phyloP scores from a whole-genome alignment of 2,329 filamentous ascomycete genomes.

The Aureobasidium namibiae region DNA sequence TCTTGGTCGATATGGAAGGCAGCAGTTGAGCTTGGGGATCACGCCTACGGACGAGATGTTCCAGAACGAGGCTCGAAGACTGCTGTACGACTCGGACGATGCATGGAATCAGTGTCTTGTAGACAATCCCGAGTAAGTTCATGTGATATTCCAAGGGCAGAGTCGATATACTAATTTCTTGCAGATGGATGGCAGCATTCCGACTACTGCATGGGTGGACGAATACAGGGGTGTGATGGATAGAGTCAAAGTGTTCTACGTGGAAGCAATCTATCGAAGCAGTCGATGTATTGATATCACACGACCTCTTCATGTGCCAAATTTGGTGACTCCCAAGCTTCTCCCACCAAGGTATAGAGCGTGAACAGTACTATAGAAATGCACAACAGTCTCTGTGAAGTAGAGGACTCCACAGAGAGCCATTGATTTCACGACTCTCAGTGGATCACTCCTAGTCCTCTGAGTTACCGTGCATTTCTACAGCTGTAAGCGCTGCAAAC shows the following conservation, averaged over 20 bases:
- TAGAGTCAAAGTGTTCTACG: background rate
- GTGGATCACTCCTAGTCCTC: too few species aligned
- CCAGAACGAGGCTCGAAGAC: slow-evolving; percentile 37
- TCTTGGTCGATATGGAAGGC: slow-evolving; percentile 36
- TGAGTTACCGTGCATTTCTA: too few species aligned
- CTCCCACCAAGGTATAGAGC: too few species aligned
- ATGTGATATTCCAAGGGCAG: background rate
- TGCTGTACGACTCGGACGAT: slow-evolving; percentile 42
- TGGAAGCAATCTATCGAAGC: background rate
- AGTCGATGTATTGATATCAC: too few species aligned
- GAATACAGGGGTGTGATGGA: background rate
- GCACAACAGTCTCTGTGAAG: too few species aligned
- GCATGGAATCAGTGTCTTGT: slow-evolving; percentile 37
- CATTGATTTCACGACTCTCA: too few species aligned
- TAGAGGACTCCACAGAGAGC: too few species aligned
- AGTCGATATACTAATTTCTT: background rate
- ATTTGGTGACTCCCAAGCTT: too few species aligned
- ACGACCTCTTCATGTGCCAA: too few species aligned
- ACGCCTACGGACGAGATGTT: slow-evolving; percentile 42
- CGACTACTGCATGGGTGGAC: slow-evolving; percentile 17
- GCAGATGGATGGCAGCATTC: slow-evolving; percentile 37
- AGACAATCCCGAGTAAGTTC: slow-evolving; percentile 29
- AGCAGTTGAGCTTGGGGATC: slow-evolving; percentile 30
- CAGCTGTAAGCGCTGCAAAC: too few species aligned
- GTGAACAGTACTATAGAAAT: too few species aligned